Conservation (phyloP, 805 yeast species). For the Cyberlindnera japonica region DNA sequence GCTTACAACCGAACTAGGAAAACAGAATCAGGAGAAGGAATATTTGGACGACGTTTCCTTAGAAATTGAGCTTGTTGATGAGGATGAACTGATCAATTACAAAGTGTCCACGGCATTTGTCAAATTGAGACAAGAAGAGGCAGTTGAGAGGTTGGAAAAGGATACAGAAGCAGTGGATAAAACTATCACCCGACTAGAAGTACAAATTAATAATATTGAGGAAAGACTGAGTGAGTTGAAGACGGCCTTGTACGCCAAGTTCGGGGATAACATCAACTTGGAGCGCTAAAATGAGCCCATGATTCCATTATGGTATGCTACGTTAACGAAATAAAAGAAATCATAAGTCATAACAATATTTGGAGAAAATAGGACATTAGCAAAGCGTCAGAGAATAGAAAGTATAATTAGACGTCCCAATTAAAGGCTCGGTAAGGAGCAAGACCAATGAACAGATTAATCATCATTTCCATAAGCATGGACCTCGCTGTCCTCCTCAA, state of each 20-base stretch:
- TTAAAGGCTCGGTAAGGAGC: no score
- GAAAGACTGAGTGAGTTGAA: constrained; percentile 59
- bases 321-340: neutral
- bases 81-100: constrained; percentile 67
- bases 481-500: constrained; percentile 43
- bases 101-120: constrained; percentile 79
- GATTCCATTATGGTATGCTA: neutral
- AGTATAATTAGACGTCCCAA: no score
- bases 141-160: constrained; percentile 61
- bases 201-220: constrained; percentile 48
- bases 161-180: constrained; percentile 53
- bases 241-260: constrained; percentile 75
- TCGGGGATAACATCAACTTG: constrained; percentile 83
- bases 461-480: constrained; percentile 20
- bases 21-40: constrained; percentile 68
- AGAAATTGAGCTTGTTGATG: constrained; percentile 84
- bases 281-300: constrained; percentile 44
- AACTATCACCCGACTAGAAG: constrained; percentile 44
- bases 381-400: no score
- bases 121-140: constrained; percentile 61
- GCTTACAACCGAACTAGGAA: constrained; percentile 44
- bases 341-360: neutral
- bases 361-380: no score
- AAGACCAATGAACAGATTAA: no score
- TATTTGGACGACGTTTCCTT: constrained; percentile 80